A percentile compares a stretch with the other conserved stretches of the same genome.
phyloP scores from a whole-genome alignment of 768 basidiomycete species.

The Lactarius deliciosus region DNA sequence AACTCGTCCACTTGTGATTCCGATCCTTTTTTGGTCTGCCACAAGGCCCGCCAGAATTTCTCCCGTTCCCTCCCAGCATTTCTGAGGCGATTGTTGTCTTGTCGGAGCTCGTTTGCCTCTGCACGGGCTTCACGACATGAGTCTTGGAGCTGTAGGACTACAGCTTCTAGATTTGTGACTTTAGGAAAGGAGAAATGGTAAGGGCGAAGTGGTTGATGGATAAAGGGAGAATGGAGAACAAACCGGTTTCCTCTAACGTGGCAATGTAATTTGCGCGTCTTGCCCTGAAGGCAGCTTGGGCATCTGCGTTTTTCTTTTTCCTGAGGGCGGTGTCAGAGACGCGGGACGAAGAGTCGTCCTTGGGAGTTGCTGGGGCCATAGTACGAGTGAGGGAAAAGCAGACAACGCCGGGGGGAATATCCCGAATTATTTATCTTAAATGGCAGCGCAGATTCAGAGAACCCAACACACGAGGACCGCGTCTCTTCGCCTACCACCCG shows the following conservation, averaged over 20 bases:
- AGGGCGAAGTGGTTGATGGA: constrained; percentile 21
- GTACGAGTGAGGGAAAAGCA: constrained; percentile 29
- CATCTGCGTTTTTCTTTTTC: constrained; percentile 89
- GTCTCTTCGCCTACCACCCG: constrained; percentile 16
- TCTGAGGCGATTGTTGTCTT: constrained; percentile 63
- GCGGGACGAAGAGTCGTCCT: constrained; percentile 41
- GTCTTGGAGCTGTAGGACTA: constrained; percentile 81
- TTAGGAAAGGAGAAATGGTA: constrained; percentile 23
- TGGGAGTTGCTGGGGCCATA: constrained; percentile 38
- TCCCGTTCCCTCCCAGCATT: constrained; percentile 71
- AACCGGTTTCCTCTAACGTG: constrained; percentile 78
- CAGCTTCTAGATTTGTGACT: constrained; percentile 85
- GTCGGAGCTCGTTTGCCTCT: constrained; percentile 60
- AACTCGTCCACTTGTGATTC: constrained; percentile 29
- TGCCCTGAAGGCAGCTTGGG: constrained; percentile 82
- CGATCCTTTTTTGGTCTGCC: constrained; percentile 55
- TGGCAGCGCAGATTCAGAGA: constrained; percentile 62
- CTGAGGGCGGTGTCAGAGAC: constrained; percentile 68
- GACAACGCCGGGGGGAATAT: constrained; percentile 29
- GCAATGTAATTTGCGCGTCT: constrained; percentile 84
- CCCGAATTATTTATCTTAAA: constrained; percentile 31
- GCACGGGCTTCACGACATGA: constrained; percentile 67
- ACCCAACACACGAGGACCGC: constrained; percentile 64
- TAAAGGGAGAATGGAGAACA: constrained; percentile 27
- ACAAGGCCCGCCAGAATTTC: constrained; percentile 69